Evolutionary conservation across 768 basidiomycete genomes (phyloP), one percentile per base, ranked within the genome.

Genomic region (Rubroboletus pulcherrimus): DNA sequence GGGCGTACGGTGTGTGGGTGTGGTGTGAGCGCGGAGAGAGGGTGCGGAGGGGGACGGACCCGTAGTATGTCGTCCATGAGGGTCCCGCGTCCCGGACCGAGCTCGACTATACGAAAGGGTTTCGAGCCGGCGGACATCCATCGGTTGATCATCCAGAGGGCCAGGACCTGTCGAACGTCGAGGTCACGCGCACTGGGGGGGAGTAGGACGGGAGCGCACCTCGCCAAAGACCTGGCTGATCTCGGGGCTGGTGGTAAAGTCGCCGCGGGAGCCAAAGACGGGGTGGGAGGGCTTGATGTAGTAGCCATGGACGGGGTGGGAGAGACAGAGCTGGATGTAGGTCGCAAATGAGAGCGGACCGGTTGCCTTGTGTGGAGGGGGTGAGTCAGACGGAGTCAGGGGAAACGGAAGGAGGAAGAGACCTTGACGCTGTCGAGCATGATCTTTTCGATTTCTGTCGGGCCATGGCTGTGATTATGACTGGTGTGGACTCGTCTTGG

Each of bases 181-280:
- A 60, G 53, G 58, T 58, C 4, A 42, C 21, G 35, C 7, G 8
- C 5, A 47, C 4, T 26, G 24, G 24, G 34, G 21, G 24, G 47
- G 6, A 14, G 7, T 12, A 37, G n/a, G 17, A 19, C 26, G 26
- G 54, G 39, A 42, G 70, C 82, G 60, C 67, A 94, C 96, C 85
- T 99, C 96, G 56, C 97, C 97, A 68, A 98, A 98, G 0, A 91
- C 83, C 69, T 98, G 94, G 63, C 85, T 91, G 51, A 99, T 98
- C 71, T 99, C 97, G 2, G 96, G 97, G 63, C 90, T 93, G 11
- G 97, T 99, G 21, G 90, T 88, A 66, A 98, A 99, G 75, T 99
- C 97, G 6, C 97, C 97, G 40, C 79, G 77, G 0, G 82, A 59
- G 12, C 97, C 97, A 64, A 99, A 92, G 3, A 98, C 87, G 41